Evolutionary conservation across 768 basidiomycete species (phyloP).

Genomic region (Dioszegia hungarica): DNA sequence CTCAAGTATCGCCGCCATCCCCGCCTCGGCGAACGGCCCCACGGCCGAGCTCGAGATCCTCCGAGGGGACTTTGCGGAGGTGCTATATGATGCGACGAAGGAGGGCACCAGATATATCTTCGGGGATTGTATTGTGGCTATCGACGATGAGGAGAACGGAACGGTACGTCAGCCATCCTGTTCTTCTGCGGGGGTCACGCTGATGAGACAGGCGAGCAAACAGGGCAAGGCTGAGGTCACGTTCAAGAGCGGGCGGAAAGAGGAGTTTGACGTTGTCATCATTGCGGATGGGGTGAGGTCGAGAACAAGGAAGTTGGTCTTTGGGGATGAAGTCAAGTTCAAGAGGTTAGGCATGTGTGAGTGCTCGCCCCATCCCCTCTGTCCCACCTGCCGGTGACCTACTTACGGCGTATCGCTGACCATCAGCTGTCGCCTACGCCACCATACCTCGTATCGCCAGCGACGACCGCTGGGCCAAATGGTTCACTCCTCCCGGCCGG

Average conservation of each 20-base stretch:
- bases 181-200: not conserved
- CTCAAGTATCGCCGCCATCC: not conserved
- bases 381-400: too few species aligned
- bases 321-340: constrained; percentile 1
- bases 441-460: not conserved
- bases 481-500: not conserved
- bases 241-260: not conserved
- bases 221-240: not conserved
- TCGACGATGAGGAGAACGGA: not conserved
- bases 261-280: not conserved
- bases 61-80: not conserved
- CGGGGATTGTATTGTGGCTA: not conserved
- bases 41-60: constrained; percentile 2
- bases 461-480: not conserved
- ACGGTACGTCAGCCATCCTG: not conserved
- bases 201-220: not conserved
- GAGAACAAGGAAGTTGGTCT: constrained; percentile 8
- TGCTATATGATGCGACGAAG: not conserved
- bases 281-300: constrained; percentile 1
- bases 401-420: not conserved
- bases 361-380: too few species aligned
- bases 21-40: not conserved
- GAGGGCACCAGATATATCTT: not conserved
- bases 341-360: constrained; percentile 10
- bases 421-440: not conserved